Base-by-base conservation (phyloP, 495 filamentous ascomycete genomes). In the Cryomyces minteri region DNA sequence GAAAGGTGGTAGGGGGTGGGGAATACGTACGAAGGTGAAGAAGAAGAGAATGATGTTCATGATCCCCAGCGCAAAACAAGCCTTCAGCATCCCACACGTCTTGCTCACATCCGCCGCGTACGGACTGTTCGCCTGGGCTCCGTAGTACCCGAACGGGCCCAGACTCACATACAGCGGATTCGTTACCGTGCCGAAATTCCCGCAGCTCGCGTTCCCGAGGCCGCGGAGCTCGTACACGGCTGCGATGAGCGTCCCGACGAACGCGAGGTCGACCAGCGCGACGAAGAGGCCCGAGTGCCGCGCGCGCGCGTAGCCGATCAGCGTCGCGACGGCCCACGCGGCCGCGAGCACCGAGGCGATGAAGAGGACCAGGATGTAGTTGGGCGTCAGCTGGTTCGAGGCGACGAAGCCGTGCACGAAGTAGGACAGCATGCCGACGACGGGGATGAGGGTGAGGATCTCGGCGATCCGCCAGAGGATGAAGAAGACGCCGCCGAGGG, bases 61-160 rank as follows among this genome's bases (percentile, higher is more conserved):
- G 54, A 94, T 94, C 1, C 74, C 87, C 48, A 94, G 72, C 3
- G 84, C 87, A 50, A 82, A 94, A 49, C 65, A 69, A 1, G 87
- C 77, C 73, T 94, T 94, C 44, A 88, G 72, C 84, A 94, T 88
- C 12, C 74, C 72, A 61, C 87, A 94, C 4, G 69, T 71, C 71
- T 88, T 88, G 56, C 87, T 72, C 25, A 76, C 53, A 9, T 67
- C 56, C 4, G 76, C 44, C 25, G 68, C 47, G 5, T 68, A 57
- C 14, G 51, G 56, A 36, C 62, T 68, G 42, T 67, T 67, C 2
- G 67, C 43, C 1, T 58, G 56, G 25, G 45, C 43, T 7, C 51
- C 55, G 4, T 59, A 62, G 44, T 56, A 60, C 31, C 80, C 76
- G 39, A 83, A 72, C 12, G 68, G 64, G 31, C 79, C 79, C 9